Evolutionary conservation across 441 rosid species (phyloP).

Genomic region (Geranium incanum): DNA sequence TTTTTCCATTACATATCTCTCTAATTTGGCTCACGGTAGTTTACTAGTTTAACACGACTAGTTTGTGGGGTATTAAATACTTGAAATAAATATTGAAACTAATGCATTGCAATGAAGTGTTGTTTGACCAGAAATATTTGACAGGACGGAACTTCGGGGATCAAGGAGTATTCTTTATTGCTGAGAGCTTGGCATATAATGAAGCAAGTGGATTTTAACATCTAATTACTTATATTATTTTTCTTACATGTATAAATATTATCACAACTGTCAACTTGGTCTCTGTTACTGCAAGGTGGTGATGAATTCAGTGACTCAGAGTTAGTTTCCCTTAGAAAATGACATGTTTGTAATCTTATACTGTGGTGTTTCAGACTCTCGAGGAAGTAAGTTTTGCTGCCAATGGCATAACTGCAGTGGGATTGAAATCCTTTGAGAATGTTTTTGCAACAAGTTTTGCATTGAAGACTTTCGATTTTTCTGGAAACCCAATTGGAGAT

Average conservation of each 20-base stretch:
- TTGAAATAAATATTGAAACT: slow-evolving; percentile 1
- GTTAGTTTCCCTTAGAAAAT: slow-evolving; percentile 10
- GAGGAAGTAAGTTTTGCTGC: slow-evolving; percentile 95
- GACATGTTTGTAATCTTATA: slow-evolving; percentile 7
- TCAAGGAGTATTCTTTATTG: slow-evolving; percentile 81
- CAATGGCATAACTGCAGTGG: slow-evolving; percentile 81
- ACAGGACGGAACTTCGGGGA: slow-evolving; percentile 89
- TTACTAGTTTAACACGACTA: background rate
- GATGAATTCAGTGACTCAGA: background rate
- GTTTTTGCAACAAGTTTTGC: slow-evolving; percentile 74
- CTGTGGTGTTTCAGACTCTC: slow-evolving; percentile 37
- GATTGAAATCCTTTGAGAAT: slow-evolving; percentile 73
- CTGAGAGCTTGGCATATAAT: slow-evolving; percentile 85
- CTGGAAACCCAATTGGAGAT: slow-evolving; percentile 88
- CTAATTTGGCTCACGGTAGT: background rate
- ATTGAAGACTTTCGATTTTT: slow-evolving; percentile 61
- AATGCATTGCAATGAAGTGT: background rate
- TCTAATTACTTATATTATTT: slow-evolving; percentile 5
- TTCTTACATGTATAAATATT: slow-evolving; percentile 3
- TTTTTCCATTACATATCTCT: background rate
- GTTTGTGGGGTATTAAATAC: background rate
- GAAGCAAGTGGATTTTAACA: slow-evolving; percentile 42
- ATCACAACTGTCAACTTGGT: slow-evolving; percentile 2
- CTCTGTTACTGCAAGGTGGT: background rate
- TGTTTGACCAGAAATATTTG: slow-evolving; percentile 19